Percentiles rank a stretch among this genome's conserved stretches.
Conservation (phyloP, 1,284 basidiomycete species). For the Leccinum proliferum region DNA sequence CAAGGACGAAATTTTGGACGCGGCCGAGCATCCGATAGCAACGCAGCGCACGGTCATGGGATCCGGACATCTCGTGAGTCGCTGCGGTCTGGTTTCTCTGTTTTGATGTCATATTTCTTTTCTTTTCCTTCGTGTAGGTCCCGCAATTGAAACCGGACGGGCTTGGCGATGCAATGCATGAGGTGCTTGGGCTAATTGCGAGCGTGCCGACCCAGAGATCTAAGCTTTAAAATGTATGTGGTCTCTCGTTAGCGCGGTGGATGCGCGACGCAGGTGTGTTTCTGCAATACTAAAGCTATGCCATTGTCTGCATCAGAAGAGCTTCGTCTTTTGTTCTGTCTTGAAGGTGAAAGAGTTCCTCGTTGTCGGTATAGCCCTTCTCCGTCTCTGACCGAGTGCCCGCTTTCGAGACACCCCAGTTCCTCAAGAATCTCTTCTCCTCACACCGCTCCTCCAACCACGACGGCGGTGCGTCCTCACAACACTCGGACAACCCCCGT, state of each 20-base stretch:
- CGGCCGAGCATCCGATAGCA: constrained; percentile 18
- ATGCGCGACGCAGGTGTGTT: not conserved
- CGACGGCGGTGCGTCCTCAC: constrained; percentile 24
- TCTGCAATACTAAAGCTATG: not conserved
- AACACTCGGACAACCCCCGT: constrained; percentile 21
- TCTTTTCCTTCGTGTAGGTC: constrained; percentile 11
- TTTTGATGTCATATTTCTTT: not conserved
- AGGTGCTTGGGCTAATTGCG: constrained; percentile 19
- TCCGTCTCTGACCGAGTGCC: constrained; percentile 52
- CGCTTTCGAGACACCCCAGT: constrained; percentile 60
- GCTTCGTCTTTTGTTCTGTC: no score
- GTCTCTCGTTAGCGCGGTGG: not conserved
- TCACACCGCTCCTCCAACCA: constrained; percentile 32
- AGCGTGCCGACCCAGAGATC: constrained; percentile 13
- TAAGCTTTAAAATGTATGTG: not conserved
- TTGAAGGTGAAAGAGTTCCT: no score
- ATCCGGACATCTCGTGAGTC: constrained; percentile 28
- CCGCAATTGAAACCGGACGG: constrained; percentile 28
- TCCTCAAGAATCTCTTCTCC: constrained; percentile 65
- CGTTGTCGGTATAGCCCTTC: no score
- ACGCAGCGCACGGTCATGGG: constrained; percentile 22
- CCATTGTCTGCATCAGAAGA: not conserved
- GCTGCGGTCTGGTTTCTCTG: not conserved
- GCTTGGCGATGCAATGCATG: constrained; percentile 22
- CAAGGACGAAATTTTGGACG: constrained; percentile 26